These are phyloP conservation scores for Diplodia seriata DNA, from an alignment of 2,329 filamentous ascomycete genomes.

Conservation along the genomic window DNA sequence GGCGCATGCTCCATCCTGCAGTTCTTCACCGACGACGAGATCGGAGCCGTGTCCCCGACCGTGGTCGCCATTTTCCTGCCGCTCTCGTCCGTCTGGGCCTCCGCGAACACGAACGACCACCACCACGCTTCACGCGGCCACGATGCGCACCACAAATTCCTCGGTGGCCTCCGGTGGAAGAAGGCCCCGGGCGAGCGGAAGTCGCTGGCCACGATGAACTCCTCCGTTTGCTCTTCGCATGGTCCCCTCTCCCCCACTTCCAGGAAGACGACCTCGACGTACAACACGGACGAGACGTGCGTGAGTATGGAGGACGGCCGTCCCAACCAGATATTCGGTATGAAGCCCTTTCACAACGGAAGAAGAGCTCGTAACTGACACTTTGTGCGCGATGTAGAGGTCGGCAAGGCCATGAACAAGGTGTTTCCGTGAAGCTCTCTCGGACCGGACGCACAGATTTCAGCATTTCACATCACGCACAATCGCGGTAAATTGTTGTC, in stretches of 20 bases:
- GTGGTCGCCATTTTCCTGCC: conserved; percentile 69
- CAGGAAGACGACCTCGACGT: conserved; percentile 4
- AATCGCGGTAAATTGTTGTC: background rate
- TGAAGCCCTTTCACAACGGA: background rate
- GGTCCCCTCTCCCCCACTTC: conserved; percentile 10
- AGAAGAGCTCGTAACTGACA: conserved; percentile 2
- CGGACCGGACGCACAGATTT: background rate
- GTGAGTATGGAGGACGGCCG: conserved; percentile 2
- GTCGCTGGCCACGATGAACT: background rate
- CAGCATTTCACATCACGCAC: background rate
- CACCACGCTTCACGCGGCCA: conserved; percentile 34
- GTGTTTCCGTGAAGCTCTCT: conserved; percentile 1
- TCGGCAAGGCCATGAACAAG: background rate
- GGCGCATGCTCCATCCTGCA: conserved; percentile 67
- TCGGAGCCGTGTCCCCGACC: conserved; percentile 63
- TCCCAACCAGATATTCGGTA: conserved; percentile 8
- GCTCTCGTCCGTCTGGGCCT: conserved; percentile 71
- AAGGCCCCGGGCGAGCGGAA: background rate
- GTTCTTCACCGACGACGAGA: conserved; percentile 59
- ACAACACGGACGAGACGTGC: conserved; percentile 4
- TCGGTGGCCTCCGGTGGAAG: conserved; percentile 5
- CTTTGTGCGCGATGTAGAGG: background rate
- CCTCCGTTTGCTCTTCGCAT: background rate
- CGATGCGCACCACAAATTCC: conserved; percentile 39
- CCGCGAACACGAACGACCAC: conserved; percentile 41